phyloP scores from a whole-genome alignment of 1,139 yeast genomes.

The Magnusiomyces ingens region DNA sequence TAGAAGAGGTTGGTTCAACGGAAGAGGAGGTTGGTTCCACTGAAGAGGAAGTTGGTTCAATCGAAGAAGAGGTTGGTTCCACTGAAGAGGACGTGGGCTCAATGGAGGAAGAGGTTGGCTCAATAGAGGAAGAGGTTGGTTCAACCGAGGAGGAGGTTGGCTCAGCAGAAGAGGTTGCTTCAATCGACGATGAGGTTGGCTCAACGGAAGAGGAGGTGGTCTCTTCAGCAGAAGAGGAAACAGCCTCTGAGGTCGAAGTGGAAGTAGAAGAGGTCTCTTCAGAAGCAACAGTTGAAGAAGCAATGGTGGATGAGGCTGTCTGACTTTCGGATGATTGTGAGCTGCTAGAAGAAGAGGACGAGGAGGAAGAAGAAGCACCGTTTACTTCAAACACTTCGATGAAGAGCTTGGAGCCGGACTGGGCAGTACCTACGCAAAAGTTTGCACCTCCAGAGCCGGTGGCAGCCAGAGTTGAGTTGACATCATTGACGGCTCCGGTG shows the following conservation, averaged over 20 bases:
- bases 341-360: slow-evolving; percentile 2
- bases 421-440: slow-evolving; percentile 79
- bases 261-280: slow-evolving; percentile 12
- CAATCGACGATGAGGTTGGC: not conserved
- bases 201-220: not conserved
- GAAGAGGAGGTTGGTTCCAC: not conserved
- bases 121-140: not conserved
- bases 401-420: slow-evolving; percentile 53
- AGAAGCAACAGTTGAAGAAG: slow-evolving; percentile 9
- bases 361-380: not conserved
- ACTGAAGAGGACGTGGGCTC: not conserved
- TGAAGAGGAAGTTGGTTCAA: not conserved
- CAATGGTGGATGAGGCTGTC: slow-evolving; percentile 1
- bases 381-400: slow-evolving; percentile 59
- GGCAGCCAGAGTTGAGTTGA: slow-evolving; percentile 34
- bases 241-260: slow-evolving; percentile 20
- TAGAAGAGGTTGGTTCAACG: not conserved
- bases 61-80: not conserved
- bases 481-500: slow-evolving; percentile 49
- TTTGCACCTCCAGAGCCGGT: slow-evolving; percentile 60
- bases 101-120: no score
- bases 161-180: no score
- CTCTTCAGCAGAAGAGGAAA: slow-evolving; percentile 14
- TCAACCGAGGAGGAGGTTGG: not conserved
- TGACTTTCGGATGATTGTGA: not conserved